Evolutionary conservation across 1,139 yeast species (phyloP).

Genomic region (Yamadazyma membranifaciens): DNA sequence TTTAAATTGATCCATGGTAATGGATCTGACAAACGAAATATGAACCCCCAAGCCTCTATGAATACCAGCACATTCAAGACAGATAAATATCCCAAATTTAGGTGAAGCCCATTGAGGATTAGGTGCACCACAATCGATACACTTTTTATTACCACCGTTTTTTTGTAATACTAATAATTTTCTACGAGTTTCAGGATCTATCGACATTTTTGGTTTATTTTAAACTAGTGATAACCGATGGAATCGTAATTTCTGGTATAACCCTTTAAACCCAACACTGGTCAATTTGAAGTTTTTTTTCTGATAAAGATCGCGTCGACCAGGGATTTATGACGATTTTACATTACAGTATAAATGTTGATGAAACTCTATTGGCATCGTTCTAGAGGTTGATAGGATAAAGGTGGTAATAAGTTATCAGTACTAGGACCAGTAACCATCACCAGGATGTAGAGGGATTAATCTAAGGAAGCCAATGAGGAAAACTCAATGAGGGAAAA

Average conservation of each 20-base stretch:
- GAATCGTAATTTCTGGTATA: background rate
- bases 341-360: no score
- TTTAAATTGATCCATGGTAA: conserved; percentile 97
- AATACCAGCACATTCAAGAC: conserved; percentile 95
- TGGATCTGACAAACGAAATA: conserved; percentile 91
- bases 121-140: conserved; percentile 93
- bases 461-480: no score
- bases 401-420: no score
- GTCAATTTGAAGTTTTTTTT: background rate
- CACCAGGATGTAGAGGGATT: no score
- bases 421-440: no score
- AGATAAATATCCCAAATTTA: conserved; percentile 92
- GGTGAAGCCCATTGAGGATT: conserved; percentile 99
- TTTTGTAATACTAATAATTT: conserved; percentile 79
- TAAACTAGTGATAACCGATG: background rate
- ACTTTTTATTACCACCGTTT: conserved; percentile 77
- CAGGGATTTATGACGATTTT: background rate
- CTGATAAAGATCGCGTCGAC: conserved; percentile 1
- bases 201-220: conserved; percentile 49
- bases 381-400: no score
- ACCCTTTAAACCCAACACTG: no score
- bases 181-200: conserved; percentile 87
- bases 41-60: conserved; percentile 98
- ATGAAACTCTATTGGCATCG: no score
- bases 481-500: no score